phyloP scores from a whole-genome alignment of 2,329 filamentous ascomycete genomes.

The Beauveria rudraprayagi region DNA sequence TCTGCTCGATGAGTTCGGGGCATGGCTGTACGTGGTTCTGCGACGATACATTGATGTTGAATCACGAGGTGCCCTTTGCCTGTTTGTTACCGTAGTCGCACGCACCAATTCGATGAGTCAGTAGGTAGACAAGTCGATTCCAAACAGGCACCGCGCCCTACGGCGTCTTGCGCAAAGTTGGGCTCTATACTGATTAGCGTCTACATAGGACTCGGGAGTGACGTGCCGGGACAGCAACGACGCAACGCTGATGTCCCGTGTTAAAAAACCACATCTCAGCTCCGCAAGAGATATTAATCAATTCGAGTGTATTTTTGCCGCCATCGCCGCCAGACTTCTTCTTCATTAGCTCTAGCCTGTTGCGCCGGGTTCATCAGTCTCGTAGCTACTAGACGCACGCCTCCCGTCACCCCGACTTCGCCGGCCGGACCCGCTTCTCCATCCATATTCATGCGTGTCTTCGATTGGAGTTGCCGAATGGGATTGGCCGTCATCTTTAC shows the following conservation, averaged over 20 bases:
- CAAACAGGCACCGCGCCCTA: neutral
- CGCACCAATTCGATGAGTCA: neutral
- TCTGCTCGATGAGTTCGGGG: neutral
- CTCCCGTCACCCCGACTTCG: constrained; percentile 5
- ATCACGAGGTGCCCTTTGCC: too few species aligned
- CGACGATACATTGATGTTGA: too few species aligned
- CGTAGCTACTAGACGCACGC: constrained; percentile 3
- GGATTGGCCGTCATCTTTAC: neutral
- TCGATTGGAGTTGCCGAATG: neutral
- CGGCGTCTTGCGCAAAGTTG: neutral
- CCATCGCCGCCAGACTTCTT: neutral
- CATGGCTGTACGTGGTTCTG: neutral
- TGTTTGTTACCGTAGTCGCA: neutral
- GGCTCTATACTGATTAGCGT: neutral
- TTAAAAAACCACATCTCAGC: too few species aligned
- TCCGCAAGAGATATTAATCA: too few species aligned
- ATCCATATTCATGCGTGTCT: neutral
- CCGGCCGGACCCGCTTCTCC: constrained; percentile 10
- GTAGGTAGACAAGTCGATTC: neutral
- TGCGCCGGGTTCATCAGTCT: neutral
- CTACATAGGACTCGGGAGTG: neutral
- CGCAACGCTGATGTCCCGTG: neutral
- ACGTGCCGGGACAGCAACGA: neutral
- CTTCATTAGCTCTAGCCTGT: neutral
- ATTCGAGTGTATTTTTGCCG: too few species aligned